Base-by-base conservation (phyloP, 495 filamentous ascomycete species). In the Neurospora sp. region DNA sequence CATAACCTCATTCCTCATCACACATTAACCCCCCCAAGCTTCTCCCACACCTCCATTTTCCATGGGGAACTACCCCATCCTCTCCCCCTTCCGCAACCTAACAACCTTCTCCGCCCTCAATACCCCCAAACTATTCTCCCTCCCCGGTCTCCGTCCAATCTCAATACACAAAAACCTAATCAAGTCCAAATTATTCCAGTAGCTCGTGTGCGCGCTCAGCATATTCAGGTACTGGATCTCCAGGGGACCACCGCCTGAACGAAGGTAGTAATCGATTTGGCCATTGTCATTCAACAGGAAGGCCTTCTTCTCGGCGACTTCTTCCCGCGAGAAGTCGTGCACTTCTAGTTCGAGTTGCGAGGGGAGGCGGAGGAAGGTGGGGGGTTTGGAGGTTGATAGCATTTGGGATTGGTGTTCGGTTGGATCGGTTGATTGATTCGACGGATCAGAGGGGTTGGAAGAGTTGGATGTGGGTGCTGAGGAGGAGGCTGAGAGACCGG, bases 211-310 rank as follows among this genome's bases (percentile, higher is more conserved):
- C n/a, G 96, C 96, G 72, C 93, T 92, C 73, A 99, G 82, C 95
- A 99, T 99, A 75, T 96, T 97, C 5, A 98, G 81, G 79, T 99
- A 99, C 84, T 98, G 94, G 71, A 97, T 92, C 82, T 96, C 94
- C 37, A 98, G 84, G 5, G 94, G 88, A 0, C 95, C 93, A 28
- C 91, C 89, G 0, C 92, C 92, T 59, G 92, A 92, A 59, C 88
- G 88, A 4, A 99, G 82, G 73, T 89, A 96, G 78, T 89, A 99
- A 80, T 99, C 96, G 42, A 99, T 89, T 81, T 98, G 96, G 0
- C 93, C 94, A 73, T 98, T 97, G 74, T 98, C 96, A 74, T 99
- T 99, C 4, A 99, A 86, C 40, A 97, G 80, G 72, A 89, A 89
- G 78, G 94, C 92, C 62, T 94, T 91, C 80, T 91, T 93, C 82